phyloP scores from a whole-genome alignment of 306 rosid species.

The Trifolium repens region DNA sequence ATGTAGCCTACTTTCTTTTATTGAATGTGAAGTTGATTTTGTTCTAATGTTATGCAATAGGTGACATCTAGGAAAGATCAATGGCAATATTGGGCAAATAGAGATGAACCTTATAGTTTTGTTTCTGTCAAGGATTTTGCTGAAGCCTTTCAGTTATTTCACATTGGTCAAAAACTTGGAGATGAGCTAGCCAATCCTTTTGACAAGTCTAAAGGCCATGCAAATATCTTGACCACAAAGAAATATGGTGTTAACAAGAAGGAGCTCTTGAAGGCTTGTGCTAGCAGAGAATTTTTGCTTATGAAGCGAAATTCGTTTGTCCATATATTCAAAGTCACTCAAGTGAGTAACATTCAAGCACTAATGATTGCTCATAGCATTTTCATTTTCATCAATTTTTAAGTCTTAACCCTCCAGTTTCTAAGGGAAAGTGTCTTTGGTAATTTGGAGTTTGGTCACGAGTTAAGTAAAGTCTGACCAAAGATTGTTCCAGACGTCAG shows the following conservation, averaged over 20 bases:
- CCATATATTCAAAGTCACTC: constrained; percentile 68
- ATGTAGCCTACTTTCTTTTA: too few relatives aligned
- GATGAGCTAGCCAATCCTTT: constrained; percentile 80
- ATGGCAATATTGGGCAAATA: constrained; percentile 80
- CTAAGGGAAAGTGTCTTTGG: too few relatives aligned
- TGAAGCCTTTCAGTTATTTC: constrained; percentile 74
- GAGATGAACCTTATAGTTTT: constrained; percentile 71
- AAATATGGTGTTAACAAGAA: constrained; percentile 70
- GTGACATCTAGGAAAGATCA: constrained; percentile 72
- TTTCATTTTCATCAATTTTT: too few relatives aligned
- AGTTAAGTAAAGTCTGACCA: too few relatives aligned
- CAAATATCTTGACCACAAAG: constrained; percentile 64
- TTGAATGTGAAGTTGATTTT: background rate
- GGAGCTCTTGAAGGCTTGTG: constrained; percentile 75
- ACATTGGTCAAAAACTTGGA: constrained; percentile 70
- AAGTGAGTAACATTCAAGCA: constrained; percentile 56
- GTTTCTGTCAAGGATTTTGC: constrained; percentile 69
- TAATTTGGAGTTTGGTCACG: too few relatives aligned
- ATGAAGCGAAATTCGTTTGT: constrained; percentile 91
- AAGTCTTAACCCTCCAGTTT: too few relatives aligned
- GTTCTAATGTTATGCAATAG: constrained; percentile 39
- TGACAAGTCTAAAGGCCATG: constrained; percentile 66
- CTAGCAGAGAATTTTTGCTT: constrained; percentile 77
- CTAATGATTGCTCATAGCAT: background rate
- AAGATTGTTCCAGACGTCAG: too few relatives aligned